Conservation (phyloP, 768 basidiomycete species). For the Podaxis sp. region DNA sequence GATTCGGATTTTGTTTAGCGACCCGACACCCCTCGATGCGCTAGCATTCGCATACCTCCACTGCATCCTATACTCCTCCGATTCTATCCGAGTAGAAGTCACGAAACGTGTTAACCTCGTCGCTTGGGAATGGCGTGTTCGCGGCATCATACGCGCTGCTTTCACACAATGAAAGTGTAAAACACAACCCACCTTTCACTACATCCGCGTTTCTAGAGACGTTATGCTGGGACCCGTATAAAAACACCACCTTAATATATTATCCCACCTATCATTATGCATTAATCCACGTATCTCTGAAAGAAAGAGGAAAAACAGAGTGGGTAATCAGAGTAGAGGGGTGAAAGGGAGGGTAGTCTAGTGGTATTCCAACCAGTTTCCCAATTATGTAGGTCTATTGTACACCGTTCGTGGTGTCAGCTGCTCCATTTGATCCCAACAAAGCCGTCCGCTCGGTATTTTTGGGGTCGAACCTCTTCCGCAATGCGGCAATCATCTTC, state of each 20-base stretch:
- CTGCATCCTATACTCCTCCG: constrained; percentile 49
- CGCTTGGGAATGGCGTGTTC: constrained; percentile 74
- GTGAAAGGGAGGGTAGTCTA: not conserved
- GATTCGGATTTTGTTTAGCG: constrained; percentile 34
- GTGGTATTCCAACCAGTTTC: not conserved
- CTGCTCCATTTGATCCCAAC: constrained; percentile 17
- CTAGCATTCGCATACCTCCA: constrained; percentile 82
- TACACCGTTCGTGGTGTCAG: not conserved
- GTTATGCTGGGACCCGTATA: not conserved
- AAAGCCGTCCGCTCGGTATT: constrained; percentile 19
- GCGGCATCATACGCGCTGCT: constrained; percentile 51
- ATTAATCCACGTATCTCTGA: not conserved
- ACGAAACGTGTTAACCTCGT: constrained; percentile 74
- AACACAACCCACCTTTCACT: not conserved
- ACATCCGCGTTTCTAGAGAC: not conserved
- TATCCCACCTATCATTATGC: not conserved
- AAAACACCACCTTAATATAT: not conserved
- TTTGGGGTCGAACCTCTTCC: constrained; percentile 51
- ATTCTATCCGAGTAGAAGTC: constrained; percentile 57
- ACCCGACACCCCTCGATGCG: constrained; percentile 79
- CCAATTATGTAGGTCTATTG: not conserved
- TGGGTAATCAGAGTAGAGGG: not conserved
- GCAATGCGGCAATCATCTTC: constrained; percentile 69
- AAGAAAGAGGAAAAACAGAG: too few relatives aligned
- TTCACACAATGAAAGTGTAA: constrained; percentile 32